Base-by-base conservation (phyloP, 2,329 filamentous ascomycete species). In the Pseudogymnoascus sp. region DNA sequence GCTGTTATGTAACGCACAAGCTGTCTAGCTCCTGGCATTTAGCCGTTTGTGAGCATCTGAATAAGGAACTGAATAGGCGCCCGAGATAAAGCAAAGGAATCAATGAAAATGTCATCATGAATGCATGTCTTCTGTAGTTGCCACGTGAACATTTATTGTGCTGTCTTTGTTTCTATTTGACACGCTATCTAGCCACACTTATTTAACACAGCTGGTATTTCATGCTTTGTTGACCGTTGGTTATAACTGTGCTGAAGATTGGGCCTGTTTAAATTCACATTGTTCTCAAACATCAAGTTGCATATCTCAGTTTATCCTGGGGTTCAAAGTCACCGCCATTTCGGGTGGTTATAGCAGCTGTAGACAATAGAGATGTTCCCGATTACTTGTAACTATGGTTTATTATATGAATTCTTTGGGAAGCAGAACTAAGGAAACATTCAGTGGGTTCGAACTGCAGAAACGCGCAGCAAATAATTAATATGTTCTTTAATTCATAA, bases 1-100 rank as follows among this genome's bases (percentile, higher is more conserved):
- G 45, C 45, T 52, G n/a, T 52, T 30, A 52, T 52, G 45, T 52
- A 52, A 10, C 30, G 23, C 45, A 52, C n/a, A 13, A 3, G 45
- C 21, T 52, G 18, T 30, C 45, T 13, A 28, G 26, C 45, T 52
- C 45, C 45, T 52, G 45, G 26, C 45, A n/a, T 18, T 52, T 8
- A 26, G 12, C 26, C 45, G 45, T 52, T 30, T 52, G 45, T 52
- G 45, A 52, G 45, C 45, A 52, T 18, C 45, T 52, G 26, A 52
- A 28, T 13, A 52, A 18, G 23, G 26, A 52, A 52, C 26, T 18
- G 26, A 30, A 30, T 30, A 52, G 26, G 45, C 45, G 26, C 45
- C 45, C 26, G 45, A 19, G n/a, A 52, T 52, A 10, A 52, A 52
- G 45, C 26, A 52, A 52, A 52, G 4, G 26, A 30, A 52, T 52